Conservation (phyloP, 1,284 basidiomycete genomes). For the Trametes versicolor region DNA sequence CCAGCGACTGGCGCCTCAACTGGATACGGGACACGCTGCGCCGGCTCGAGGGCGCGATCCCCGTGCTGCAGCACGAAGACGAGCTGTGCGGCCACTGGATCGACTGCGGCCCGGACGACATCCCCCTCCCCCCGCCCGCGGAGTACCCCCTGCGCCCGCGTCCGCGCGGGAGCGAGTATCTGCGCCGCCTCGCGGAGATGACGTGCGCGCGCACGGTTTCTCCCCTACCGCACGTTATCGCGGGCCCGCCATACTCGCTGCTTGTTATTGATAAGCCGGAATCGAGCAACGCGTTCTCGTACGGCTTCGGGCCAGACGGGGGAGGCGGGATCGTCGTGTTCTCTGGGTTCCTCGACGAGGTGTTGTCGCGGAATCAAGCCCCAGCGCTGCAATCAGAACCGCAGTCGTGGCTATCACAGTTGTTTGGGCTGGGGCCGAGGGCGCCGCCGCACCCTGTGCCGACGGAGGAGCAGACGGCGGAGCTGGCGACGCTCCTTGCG, state of each 20-base stretch:
- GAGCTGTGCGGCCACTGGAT: slow-evolving; percentile 66
- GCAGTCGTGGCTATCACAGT: slow-evolving; percentile 57
- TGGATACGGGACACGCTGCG: slow-evolving; percentile 86
- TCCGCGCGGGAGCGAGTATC: slow-evolving; percentile 72
- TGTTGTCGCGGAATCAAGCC: slow-evolving; percentile 60
- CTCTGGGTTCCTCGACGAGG: slow-evolving; percentile 87
- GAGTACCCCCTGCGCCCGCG: slow-evolving; percentile 76
- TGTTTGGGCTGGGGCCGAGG: slow-evolving; percentile 55
- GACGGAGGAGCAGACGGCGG: slow-evolving; percentile 81
- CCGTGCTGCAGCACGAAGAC: slow-evolving; percentile 67
- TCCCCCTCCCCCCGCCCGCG: slow-evolving; percentile 78
- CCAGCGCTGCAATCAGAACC: slow-evolving; percentile 39
- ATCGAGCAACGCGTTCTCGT: slow-evolving; percentile 87
- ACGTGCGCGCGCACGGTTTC: slow-evolving; percentile 53
- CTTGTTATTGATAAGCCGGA: slow-evolving; percentile 85
- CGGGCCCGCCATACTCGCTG: slow-evolving; percentile 88
- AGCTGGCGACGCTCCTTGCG: slow-evolving; percentile 86
- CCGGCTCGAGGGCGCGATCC: slow-evolving; percentile 75
- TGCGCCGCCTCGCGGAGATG: slow-evolving; percentile 63
- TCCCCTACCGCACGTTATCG: slow-evolving; percentile 61
- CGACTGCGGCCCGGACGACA: slow-evolving; percentile 56
- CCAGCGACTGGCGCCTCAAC: slow-evolving; percentile 83
- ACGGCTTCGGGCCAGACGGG: slow-evolving; percentile 90
- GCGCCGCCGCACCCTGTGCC: slow-evolving; percentile 59
- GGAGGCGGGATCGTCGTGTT: slow-evolving; percentile 92